Base-by-base conservation (phyloP, 106 monocot genomes). In the Dendrobium nobile region DNA sequence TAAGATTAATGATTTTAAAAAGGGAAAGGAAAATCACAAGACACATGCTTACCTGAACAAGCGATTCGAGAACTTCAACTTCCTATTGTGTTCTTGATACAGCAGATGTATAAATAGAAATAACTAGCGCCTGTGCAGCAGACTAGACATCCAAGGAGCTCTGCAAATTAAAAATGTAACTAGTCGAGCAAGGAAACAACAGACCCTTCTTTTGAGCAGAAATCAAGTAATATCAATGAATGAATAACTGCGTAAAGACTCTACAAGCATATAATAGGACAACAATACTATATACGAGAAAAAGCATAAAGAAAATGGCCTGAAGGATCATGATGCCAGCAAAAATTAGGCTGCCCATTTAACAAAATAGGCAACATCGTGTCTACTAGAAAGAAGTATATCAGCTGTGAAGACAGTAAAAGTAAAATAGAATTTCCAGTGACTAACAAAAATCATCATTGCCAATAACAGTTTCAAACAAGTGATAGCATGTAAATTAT, bases 321-420 rank as follows among this genome's bases (percentile, higher is more conserved):
- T 92, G 87, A 72, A 94, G 85, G 78, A 94, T 87, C 86, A 92
- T 87, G 22, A 85, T 89, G 67, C 84, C 85, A 76, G 92, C 82
- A 85, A 94, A 54, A 41, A 94, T 94, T 42, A 81, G 43, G 91
- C 84, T n/a, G 90, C 84, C 92, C 92, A 92, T 86, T 94, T 87
- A 80, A 98, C 92, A 90, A 98, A 94, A 88, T 84, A 87, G 48
- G 97, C 92, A 41, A 97, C 84, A 77, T 75, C 75, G 75, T 61
- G 82, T 97, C 97, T 75, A 97, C 88, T 41, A 75, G 82, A 28
- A 74, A 94, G 72, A 48, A 94, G 77, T 81, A 94, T 82, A 7
- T 79, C 94, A 94, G 79, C 96, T 97, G 87, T 80, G 59, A 28
- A 77, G 47, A 77, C 20, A 81, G 15, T 72, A 81, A 18, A 54